Conservation (phyloP, 345 rosid genomes). For the Aquilaria malaccensis region DNA sequence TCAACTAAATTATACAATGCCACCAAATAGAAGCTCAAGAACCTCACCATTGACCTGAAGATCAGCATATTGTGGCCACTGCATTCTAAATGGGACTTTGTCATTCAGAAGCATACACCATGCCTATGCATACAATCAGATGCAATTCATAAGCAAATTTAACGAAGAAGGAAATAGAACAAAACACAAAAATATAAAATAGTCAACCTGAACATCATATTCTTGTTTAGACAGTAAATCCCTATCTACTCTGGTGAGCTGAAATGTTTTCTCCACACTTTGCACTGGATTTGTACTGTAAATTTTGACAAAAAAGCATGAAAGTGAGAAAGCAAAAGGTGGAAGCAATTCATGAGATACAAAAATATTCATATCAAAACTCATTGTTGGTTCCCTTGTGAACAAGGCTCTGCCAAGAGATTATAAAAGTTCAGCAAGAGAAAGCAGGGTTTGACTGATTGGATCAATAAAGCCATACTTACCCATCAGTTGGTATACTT, state of each 20-base stretch:
- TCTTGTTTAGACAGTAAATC: conserved; percentile 66
- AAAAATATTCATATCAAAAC: no score
- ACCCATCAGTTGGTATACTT: conserved; percentile 72
- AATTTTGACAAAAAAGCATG: conserved; percentile 5
- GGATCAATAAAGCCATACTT: conserved; percentile 19
- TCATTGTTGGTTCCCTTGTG: no score
- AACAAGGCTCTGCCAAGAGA: no score
- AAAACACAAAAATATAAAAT: conserved; percentile 1
- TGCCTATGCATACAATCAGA: conserved; percentile 35
- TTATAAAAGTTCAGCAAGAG: neutral
- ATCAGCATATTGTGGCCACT: conserved; percentile 94
- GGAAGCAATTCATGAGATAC: no score
- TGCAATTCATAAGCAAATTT: conserved; percentile 13
- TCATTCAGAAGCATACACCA: conserved; percentile 99
- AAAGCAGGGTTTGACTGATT: neutral
- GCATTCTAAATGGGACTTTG: conserved; percentile 93
- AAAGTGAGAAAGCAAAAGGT: no score
- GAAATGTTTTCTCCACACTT: conserved; percentile 64
- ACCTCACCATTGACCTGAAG: conserved; percentile 90
- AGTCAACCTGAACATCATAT: conserved; percentile 72
- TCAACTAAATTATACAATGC: no score
- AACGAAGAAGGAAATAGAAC: neutral
- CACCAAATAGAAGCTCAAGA: conserved; percentile 1
- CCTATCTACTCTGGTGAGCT: conserved; percentile 60
- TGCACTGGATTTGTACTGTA: conserved; percentile 71